Evolutionary conservation across 192 early-diverging fungal genomes (phyloP).

Genomic region (Nowakowskiella sp.): DNA sequence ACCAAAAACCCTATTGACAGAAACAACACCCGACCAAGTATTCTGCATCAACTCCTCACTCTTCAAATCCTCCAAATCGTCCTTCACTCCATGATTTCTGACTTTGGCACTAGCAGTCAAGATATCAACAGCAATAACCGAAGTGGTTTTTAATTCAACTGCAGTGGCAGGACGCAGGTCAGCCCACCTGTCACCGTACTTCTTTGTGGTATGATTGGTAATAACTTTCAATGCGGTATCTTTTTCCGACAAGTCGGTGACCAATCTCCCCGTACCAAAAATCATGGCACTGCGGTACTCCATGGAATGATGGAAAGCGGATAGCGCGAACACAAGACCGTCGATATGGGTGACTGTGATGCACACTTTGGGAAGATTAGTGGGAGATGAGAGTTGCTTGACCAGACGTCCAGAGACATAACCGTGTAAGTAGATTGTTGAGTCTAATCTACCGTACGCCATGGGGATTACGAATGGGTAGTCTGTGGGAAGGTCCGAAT

Average conservation of each 20-base stretch:
- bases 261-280: slow-evolving; percentile 34
- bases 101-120: slow-evolving; percentile 18
- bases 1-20: slow-evolving; percentile 2
- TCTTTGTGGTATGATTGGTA: slow-evolving; percentile 42
- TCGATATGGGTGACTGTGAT: slow-evolving; percentile 38
- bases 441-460: slow-evolving; percentile 40
- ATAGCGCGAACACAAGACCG: slow-evolving; percentile 35
- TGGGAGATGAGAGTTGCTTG: not conserved
- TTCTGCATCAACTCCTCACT: slow-evolving; percentile 2
- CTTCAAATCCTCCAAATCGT: slow-evolving; percentile 13
- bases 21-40: slow-evolving; percentile 18
- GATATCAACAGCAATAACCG: slow-evolving; percentile 17
- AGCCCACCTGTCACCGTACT: slow-evolving; percentile 31
- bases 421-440: slow-evolving; percentile 41
- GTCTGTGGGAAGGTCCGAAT: slow-evolving; percentile 25
- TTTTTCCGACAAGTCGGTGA: slow-evolving; percentile 30
- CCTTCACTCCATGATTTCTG: slow-evolving; percentile 6
- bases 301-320: slow-evolving; percentile 42
- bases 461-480: slow-evolving; percentile 50
- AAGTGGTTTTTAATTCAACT: slow-evolving; percentile 10
- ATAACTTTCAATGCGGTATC: slow-evolving; percentile 28
- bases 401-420: slow-evolving; percentile 11
- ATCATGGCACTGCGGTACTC: slow-evolving; percentile 39
- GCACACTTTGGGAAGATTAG: not conserved
- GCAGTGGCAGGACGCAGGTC: slow-evolving; percentile 12